Conservation (phyloP, 108 stramenopile genomes). For the Epipyxis sp. region DNA sequence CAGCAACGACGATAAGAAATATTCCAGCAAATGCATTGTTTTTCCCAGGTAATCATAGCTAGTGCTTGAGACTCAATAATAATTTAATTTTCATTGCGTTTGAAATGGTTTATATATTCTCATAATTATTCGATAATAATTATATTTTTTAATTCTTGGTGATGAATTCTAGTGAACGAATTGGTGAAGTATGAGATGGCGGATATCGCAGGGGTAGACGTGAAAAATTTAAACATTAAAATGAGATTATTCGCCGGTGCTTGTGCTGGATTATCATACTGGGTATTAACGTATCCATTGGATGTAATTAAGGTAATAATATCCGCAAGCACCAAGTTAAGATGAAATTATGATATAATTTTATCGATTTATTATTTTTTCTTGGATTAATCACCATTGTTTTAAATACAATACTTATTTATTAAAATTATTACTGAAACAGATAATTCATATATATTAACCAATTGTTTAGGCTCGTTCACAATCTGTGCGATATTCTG, state of each 20-base stretch:
- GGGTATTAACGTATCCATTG: conserved; percentile 3
- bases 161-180: background rate
- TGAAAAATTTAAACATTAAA: background rate
- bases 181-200: background rate
- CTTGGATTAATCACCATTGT: too few relatives aligned
- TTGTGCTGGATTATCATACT: background rate
- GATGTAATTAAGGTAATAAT: conserved; percentile 9
- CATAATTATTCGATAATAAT: too few relatives aligned
- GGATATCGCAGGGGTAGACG: background rate
- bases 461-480: background rate
- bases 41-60: conserved; percentile 17
- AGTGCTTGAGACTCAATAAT: too few relatives aligned
- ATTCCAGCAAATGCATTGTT: conserved; percentile 15
- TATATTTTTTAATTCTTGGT: too few relatives aligned
- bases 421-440: background rate
- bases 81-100: too few relatives aligned
- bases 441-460: background rate
- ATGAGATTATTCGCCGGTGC: background rate
- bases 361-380: too few relatives aligned
- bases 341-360: too few relatives aligned
- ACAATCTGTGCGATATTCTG: background rate
- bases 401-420: too few relatives aligned
- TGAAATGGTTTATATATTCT: too few relatives aligned
- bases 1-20: conserved; percentile 3
- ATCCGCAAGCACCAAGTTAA: too few relatives aligned